These are phyloP conservation scores for Naganishia albida DNA, from an alignment of 1,284 basidiomycete species.

Conservation along the genomic window DNA sequence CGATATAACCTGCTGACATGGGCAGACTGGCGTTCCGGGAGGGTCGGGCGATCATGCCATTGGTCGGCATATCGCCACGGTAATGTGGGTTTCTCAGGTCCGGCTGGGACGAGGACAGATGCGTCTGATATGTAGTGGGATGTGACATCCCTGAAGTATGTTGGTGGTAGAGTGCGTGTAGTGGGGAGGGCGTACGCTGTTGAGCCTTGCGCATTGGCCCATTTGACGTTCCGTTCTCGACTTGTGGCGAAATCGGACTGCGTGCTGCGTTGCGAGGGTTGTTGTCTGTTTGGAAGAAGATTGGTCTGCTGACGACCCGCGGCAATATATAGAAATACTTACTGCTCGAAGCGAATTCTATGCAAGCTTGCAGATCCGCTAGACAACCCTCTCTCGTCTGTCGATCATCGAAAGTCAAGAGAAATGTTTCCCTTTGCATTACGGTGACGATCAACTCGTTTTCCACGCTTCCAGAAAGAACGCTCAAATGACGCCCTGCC, in stretches of 20 bases:
- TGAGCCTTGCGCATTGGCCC: background rate
- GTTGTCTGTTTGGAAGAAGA: background rate
- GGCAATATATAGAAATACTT: background rate
- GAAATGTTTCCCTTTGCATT: constrained; percentile 83
- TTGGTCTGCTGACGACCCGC: background rate
- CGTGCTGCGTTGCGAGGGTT: background rate
- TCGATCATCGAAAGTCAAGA: constrained; percentile 66
- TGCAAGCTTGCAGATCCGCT: constrained; percentile 77
- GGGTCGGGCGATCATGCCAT: background rate
- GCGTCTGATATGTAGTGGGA: background rate
- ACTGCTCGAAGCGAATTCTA: constrained; percentile 65
- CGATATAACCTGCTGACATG: background rate
- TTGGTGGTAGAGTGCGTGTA: background rate
- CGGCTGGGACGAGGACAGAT: no score
- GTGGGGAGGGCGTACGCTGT: background rate
- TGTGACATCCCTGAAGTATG: background rate
- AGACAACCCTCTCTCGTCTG: constrained; percentile 68
- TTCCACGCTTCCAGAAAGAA: constrained; percentile 63
- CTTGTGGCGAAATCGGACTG: background rate
- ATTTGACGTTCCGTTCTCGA: background rate
- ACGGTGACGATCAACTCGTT: constrained; percentile 67
- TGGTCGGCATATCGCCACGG: background rate
- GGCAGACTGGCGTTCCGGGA: constrained; percentile 23
- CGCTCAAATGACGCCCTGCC: constrained; percentile 82
- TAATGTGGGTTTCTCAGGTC: background rate